Percentiles rank a stretch among this genome's conserved stretches.
phyloP scores from a whole-genome alignment of 192 early-diverging fungal species.

The Dissophora ornata region DNA sequence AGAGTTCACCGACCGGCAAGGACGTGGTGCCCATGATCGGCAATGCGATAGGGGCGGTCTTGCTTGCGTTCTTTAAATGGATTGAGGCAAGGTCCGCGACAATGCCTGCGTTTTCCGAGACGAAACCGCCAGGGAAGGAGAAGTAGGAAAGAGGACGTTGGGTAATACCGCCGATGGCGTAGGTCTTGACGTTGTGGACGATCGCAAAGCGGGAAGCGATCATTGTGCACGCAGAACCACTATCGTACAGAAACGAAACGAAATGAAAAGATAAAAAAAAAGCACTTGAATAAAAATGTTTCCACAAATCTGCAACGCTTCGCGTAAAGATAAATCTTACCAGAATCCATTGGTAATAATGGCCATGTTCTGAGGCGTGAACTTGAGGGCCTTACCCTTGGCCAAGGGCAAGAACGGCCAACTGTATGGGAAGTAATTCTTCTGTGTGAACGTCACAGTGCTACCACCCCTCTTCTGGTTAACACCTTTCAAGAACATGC shows the following conservation, averaged over 20 bases:
- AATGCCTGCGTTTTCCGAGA: constrained; percentile 9
- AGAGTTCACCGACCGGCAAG: constrained; percentile 33
- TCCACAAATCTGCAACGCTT: no score
- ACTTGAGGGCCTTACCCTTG: constrained; percentile 15
- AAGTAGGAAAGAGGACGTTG: constrained; percentile 42
- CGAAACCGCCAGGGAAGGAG: constrained; percentile 50
- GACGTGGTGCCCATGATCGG: constrained; percentile 13
- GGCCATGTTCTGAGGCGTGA: constrained; percentile 39
- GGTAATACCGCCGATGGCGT: constrained; percentile 47
- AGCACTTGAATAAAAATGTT: not conserved
- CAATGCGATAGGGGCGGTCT: constrained; percentile 1
- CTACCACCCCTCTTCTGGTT: constrained; percentile 17
- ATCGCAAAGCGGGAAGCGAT: constrained; percentile 37
- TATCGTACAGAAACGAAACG: no score
- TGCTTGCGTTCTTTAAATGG: constrained; percentile 13
- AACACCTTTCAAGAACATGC: constrained; percentile 40
- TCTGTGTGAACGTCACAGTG: constrained; percentile 19
- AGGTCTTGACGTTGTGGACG: constrained; percentile 33
- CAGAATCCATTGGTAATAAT: constrained; percentile 54
- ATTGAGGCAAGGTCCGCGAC: constrained; percentile 6
- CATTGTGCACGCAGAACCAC: constrained; percentile 48
- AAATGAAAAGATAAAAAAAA: constrained; percentile 5
- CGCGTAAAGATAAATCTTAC: constrained; percentile 11
- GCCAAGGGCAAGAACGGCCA: constrained; percentile 22
- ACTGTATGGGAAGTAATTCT: constrained; percentile 8